Conservation (phyloP, 2,329 filamentous ascomycete species). For the Hymenoscyphus albidus region DNA sequence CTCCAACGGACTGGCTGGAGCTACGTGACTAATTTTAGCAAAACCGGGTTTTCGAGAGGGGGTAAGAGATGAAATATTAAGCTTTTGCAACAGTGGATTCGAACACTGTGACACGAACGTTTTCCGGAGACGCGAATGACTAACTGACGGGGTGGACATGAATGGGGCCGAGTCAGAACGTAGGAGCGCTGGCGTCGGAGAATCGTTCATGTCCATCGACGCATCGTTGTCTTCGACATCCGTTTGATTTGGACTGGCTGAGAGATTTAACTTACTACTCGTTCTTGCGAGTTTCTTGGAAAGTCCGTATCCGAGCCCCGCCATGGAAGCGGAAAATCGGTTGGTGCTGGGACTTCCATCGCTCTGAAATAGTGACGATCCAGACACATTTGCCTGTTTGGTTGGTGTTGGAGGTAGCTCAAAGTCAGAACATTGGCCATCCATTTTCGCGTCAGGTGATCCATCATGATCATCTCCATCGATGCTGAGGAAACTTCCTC, state of each 20-base stretch:
- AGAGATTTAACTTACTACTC: conserved; percentile 37
- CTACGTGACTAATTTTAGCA: conserved; percentile 50
- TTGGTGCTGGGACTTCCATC: conserved; percentile 33
- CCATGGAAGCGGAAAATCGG: conserved; percentile 27
- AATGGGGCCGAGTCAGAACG: conserved; percentile 33
- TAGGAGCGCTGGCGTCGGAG: conserved; percentile 36
- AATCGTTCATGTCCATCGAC: conserved; percentile 32
- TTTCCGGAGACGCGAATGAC: conserved; percentile 36
- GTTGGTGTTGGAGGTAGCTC: conserved; percentile 94
- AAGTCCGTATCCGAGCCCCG: conserved; percentile 27
- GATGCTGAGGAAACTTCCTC: conserved; percentile 72
- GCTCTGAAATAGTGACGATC: conserved; percentile 18
- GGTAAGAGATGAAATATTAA: conserved; percentile 32
- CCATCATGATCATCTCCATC: conserved; percentile 57
- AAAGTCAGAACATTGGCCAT: conserved; percentile 58
- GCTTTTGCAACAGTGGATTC: conserved; percentile 27
- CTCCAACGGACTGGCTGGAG: conserved; percentile 60
- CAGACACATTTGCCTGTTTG: conserved; percentile 55
- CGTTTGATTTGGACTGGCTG: conserved; percentile 28
- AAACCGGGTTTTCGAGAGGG: conserved; percentile 40
- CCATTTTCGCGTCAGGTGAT: conserved; percentile 54
- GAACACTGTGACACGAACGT: conserved; percentile 28
- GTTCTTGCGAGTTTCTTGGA: conserved; percentile 31
- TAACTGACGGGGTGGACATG: conserved; percentile 40
- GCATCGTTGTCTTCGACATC: conserved; percentile 31